These are phyloP conservation scores for Hypericum perforatum DNA, from an alignment of 345 rosid genomes.

Conservation along the genomic window DNA sequence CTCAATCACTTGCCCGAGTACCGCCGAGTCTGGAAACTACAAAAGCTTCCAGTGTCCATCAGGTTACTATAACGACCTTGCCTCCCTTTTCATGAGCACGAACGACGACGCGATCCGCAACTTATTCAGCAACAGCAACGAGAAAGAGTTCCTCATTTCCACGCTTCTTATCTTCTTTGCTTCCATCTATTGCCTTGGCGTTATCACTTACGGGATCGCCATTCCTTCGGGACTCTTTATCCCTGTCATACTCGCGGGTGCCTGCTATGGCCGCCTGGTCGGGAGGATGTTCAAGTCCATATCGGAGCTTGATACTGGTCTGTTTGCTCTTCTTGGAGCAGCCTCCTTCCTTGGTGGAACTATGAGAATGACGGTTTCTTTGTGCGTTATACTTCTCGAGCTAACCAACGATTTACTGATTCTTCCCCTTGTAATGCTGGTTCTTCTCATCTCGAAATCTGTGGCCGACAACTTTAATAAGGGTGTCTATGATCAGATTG, in stretches of 20 bases:
- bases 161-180: neutral
- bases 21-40: neutral
- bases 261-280: neutral
- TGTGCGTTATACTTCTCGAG: slow-evolving; percentile 1
- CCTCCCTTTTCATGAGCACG: neutral
- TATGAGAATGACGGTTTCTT: neutral
- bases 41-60: slow-evolving; percentile 1
- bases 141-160: slow-evolving; percentile 1
- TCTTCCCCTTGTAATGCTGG: slow-evolving; percentile 1
- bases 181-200: neutral
- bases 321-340: neutral
- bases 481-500: slow-evolving; percentile 1
- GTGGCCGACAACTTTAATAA: neutral
- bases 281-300: neutral
- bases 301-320: neutral
- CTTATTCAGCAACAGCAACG: neutral
- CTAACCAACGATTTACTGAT: neutral
- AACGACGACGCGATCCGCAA: slow-evolving; percentile 1
- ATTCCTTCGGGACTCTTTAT: neutral
- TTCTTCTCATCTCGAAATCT: slow-evolving; percentile 1
- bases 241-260: neutral
- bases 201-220: neutral
- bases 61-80: slow-evolving; percentile 3
- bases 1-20: neutral
- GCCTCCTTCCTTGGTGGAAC: slow-evolving; percentile 4